Conservation (phyloP, 2,329 filamentous ascomycete genomes). For the Zymoseptoria pseudotritici region DNA sequence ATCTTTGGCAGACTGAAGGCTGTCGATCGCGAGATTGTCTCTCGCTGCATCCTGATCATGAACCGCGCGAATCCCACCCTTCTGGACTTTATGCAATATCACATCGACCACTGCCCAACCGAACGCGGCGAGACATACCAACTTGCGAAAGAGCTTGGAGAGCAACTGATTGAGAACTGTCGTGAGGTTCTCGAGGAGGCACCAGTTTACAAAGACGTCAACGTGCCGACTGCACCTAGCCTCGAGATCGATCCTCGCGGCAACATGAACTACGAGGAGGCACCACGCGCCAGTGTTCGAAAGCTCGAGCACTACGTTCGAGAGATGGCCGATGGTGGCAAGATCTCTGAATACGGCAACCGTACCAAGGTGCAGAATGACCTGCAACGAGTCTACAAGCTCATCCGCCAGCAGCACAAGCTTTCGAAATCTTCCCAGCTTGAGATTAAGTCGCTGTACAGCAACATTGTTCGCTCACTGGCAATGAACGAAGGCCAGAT, state of each 20-base stretch:
- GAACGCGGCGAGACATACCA: conserved; percentile 96
- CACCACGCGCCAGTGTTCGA: conserved; percentile 77
- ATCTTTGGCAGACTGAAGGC: conserved; percentile 92
- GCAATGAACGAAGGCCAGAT: conserved; percentile 99
- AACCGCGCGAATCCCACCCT: conserved; percentile 94
- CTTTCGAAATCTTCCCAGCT: conserved; percentile 92
- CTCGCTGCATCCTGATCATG: conserved; percentile 98
- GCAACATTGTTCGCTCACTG: conserved; percentile 85
- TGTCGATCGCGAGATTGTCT: conserved; percentile 95
- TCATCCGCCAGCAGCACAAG: conserved; percentile 97
- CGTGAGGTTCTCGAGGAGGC: conserved; percentile 77
- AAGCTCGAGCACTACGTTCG: conserved; percentile 98
- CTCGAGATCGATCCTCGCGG: conserved; percentile 89
- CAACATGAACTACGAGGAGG: conserved; percentile 86
- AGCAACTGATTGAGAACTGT: conserved; percentile 95
- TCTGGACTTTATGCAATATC: conserved; percentile 98
- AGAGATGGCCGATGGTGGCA: conserved; percentile 97
- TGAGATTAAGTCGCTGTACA: conserved; percentile 92
- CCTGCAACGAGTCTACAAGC: conserved; percentile 88
- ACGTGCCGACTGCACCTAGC: conserved; percentile 80
- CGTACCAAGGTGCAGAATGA: conserved; percentile 97
- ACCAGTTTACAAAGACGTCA: conserved; percentile 94
- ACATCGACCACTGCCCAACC: conserved; percentile 97
- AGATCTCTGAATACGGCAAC: conserved; percentile 97
- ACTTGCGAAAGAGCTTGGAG: conserved; percentile 89